Conservation (phyloP, 371 early-diverging fungal species). For the Paraphysoderma sedebokerense region DNA sequence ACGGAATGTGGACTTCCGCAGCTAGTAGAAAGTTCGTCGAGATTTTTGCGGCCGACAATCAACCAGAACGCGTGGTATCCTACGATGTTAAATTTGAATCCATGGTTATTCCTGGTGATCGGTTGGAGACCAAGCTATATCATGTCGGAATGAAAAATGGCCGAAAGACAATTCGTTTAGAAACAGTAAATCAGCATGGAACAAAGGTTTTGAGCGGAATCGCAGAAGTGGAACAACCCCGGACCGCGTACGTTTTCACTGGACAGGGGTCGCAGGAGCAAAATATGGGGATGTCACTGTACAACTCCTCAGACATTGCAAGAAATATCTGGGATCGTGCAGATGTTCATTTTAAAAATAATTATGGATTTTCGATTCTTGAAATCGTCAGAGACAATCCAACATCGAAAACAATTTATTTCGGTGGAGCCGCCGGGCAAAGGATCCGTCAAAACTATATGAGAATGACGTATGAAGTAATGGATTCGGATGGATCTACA, state of each 20-base stretch:
- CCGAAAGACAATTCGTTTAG: constrained; percentile 82
- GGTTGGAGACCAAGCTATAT: constrained; percentile 67
- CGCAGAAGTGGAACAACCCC: constrained; percentile 84
- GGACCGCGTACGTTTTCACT: constrained; percentile 83
- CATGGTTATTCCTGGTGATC: constrained; percentile 77
- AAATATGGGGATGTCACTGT: constrained; percentile 95
- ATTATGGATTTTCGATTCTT: constrained; percentile 79
- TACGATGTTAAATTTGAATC: constrained; percentile 65
- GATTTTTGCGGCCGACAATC: constrained; percentile 85
- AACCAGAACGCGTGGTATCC: constrained; percentile 66
- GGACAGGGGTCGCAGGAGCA: constrained; percentile 93
- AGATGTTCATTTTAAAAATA: constrained; percentile 66
- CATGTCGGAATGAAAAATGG: constrained; percentile 96
- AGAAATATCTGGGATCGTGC: constrained; percentile 85
- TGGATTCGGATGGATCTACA: constrained; percentile 47
- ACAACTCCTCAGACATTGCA: constrained; percentile 64
- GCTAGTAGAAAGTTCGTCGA: constrained; percentile 90
- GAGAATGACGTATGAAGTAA: constrained; percentile 76
- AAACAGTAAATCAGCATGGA: constrained; percentile 74
- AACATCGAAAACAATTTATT: constrained; percentile 72
- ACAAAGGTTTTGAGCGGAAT: constrained; percentile 74
- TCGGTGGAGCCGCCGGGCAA: constrained; percentile 82
- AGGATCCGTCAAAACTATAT: constrained; percentile 76
- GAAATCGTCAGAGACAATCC: constrained; percentile 91
- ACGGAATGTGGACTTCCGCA: constrained; percentile 96